Base-by-base conservation (phyloP, 1,284 basidiomycete genomes). In the Cutaneotrichosporon cavernicola region DNA sequence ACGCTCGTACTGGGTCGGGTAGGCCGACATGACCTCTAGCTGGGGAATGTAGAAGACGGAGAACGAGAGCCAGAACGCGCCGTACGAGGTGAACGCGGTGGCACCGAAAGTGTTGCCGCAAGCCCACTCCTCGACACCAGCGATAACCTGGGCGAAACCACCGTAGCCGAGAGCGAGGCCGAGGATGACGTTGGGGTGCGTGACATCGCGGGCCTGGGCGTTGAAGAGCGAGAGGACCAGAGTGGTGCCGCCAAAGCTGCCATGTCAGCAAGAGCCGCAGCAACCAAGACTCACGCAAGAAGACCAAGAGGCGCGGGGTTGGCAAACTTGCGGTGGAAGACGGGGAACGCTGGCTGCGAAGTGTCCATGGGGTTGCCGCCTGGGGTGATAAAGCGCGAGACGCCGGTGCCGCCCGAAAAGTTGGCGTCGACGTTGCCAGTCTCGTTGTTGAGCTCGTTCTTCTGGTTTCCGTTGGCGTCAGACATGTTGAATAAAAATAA, bases 131-230 rank as follows among this genome's bases (percentile, higher is more conserved):
- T 84, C 83, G 73, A 85, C 82, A 56, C 85, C 84, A 2, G 84
- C 84, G 26, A 86, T 77, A 60, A 86, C 67, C 73, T 86, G 95
- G 9, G 86, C 86, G 26, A 95, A 85, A 66, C 95, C 95, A 64
- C 93, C 94, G 67, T 86, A 86, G 76, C 86, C 89, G 66, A 90
- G 77, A 8, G 90, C 90, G 86, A 94, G 90, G 67, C 90, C 91
- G 63, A 94, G 84, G 67, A 95, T 86, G 61, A 89, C 86, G 73
- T 94, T 93, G 82, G 46, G 87, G 80, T 61, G 83, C 73, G 72
- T 73, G 61, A 83, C 76, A 34, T 74, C 72, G 38, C 81, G 73
- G 3, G 80, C 74, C 11, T 71, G 63, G 57, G 80, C 72, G 69
- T 81, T 83, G 73, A 72, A 76, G 61, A 82, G 66, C 38, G 83